phyloP scores from a whole-genome alignment of 2,329 filamentous ascomycete species.

The Rhynchosporium secalis region DNA sequence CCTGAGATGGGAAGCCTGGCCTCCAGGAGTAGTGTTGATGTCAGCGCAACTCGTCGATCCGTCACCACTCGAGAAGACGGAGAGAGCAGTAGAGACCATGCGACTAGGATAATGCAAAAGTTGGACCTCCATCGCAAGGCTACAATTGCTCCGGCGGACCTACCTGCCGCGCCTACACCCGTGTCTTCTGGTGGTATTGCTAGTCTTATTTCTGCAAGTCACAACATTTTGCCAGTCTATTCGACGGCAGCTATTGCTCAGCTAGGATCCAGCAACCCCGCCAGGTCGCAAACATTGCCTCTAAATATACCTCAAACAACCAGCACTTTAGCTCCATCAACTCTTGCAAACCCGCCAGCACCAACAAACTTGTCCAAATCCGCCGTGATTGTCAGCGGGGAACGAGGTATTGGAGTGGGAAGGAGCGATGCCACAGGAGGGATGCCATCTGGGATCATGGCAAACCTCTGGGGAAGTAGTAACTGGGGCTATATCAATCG shows the following conservation, averaged over 20 bases:
- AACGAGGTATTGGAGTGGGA: conserved; percentile 67
- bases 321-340: conserved; percentile 77
- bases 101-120: conserved; percentile 87
- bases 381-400: conserved; percentile 78
- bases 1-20: conserved; percentile 49
- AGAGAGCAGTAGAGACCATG: conserved; percentile 76
- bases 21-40: conserved; percentile 71
- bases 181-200: conserved; percentile 68
- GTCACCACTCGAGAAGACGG: conserved; percentile 66
- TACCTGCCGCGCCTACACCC: conserved; percentile 44
- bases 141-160: conserved; percentile 48
- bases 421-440: conserved; percentile 61
- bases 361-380: conserved; percentile 84
- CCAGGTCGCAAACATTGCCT: conserved; percentile 42
- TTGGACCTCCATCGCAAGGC: conserved; percentile 85
- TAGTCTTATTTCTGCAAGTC: conserved; percentile 81
- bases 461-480: conserved; percentile 90
- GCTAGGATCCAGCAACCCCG: conserved; percentile 30
- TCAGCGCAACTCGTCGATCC: conserved; percentile 50
- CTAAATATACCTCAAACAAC: conserved; percentile 43
- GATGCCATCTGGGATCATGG: conserved; percentile 82
- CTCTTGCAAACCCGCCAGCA: conserved; percentile 78
- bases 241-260: conserved; percentile 42
- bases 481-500: conserved; percentile 74
- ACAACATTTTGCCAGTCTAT: conserved; percentile 71